Evolutionary conservation across 257 asterid species (phyloP).

Genomic region (Salvia rosmarinus): DNA sequence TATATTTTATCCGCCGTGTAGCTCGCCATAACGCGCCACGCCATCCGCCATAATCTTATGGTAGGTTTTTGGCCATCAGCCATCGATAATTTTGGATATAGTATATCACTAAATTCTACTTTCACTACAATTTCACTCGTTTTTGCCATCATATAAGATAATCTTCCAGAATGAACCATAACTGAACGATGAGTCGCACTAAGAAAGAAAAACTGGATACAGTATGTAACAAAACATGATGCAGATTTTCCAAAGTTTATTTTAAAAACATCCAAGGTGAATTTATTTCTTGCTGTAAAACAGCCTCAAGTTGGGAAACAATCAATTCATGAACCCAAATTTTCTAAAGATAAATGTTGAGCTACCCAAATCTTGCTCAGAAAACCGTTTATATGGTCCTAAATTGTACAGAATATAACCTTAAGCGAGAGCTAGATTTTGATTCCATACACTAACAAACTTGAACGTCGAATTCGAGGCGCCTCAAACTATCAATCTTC

Average conservation of each 20-base stretch:
- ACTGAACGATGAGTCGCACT: no score
- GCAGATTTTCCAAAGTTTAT: not conserved
- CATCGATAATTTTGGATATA: no score
- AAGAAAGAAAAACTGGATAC: not conserved
- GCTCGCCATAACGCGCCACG: no score
- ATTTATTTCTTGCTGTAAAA: not conserved
- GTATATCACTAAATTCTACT: no score
- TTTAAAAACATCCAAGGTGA: not conserved
- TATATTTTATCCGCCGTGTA: no score
- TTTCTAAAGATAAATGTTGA: not conserved
- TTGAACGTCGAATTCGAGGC: not conserved
- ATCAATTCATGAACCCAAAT: not conserved
- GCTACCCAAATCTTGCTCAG: not conserved
- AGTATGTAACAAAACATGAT: not conserved
- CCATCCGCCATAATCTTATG: no score
- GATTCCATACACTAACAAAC: slow-evolving; percentile 3
- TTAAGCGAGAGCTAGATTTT: not conserved
- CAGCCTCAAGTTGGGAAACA: not conserved
- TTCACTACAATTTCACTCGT: no score
- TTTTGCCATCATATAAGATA: no score
- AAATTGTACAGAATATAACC: not conserved
- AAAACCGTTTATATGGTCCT: not conserved
- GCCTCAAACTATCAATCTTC: not conserved
- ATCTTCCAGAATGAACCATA: no score
- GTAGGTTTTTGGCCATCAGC: no score